Base-by-base conservation (phyloP, 1,284 basidiomycete genomes). In the Golubevia pallescens region DNA sequence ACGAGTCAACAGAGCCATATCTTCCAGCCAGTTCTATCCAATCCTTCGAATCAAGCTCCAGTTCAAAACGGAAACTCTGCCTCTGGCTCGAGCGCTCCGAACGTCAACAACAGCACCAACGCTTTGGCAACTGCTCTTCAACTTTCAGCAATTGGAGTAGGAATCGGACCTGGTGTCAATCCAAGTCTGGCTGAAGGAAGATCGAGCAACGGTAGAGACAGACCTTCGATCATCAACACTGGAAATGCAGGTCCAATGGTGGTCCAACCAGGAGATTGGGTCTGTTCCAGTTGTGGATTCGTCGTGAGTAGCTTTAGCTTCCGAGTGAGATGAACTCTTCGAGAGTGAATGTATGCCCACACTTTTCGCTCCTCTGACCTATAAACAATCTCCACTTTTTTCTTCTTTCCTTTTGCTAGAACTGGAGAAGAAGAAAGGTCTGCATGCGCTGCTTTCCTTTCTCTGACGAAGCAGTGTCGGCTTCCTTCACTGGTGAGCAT, bases 401-500 rank as follows among this genome's bases (percentile, higher is more conserved):
- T 38, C 10, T 38, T 4, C 34, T 4, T 38, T 38, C 34, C n/a
- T n/a, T 38, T 38, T 38, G 10, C 10, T 10, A 38, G 34, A 79
- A 79, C 53, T 79, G 77, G 77, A 67, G 77, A n/a, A 62, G 77
- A n/a, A 67, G 77, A 13, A 62, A 70, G 24, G 68, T 75, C 7
- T 79, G 77, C 65, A 74, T 79, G 69, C 67, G 73, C n/a, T 79
- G 77, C 65, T 79, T 60, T 38, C 77, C 77, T 5, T 65, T 72
- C 28, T 73, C 77, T 0, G 75, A 74, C 13, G 73, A 38, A 38
- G 34, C 34, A 5, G 34, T 38, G 10, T 38, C 34, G 3, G 34
- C 34, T 38, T 38, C 34, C 3, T 38, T 38, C 34, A 38, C 34
- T 38, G 34, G 34, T 38, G 34, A 38, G 34, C 10, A 10, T 38